Evolutionary conservation across 805 yeast species (phyloP), one percentile per base, ranked within the genome.

Genomic region (Danielozyma ontarioensis): DNA sequence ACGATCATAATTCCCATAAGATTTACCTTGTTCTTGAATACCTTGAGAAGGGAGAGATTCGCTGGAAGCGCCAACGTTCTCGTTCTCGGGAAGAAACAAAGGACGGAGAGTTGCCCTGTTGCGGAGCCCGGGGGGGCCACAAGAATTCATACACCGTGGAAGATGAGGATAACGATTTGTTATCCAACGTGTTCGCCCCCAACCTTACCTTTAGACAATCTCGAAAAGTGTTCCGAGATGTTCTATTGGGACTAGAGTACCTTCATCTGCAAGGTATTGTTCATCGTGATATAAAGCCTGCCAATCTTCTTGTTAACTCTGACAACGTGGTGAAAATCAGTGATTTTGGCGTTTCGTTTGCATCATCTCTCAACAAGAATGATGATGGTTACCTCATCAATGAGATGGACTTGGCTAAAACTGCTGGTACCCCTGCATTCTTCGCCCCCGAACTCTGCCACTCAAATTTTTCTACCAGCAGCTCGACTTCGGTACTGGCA

Each of bases 401-500:
- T 37, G 96, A 88, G 41, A 64, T 79, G 35, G 97, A 90, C 47
- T 67, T 90, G 40, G 94, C 96, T 2, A 90, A 89, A 57, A 90
- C 97, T 0, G 97, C 95, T 0, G 98, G 97, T 4, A 90, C 97
- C 0, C 97, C 97, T 2, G 97, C 96, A 0, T 90, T 90, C 56
- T 81, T 88, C 50, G 95, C 97, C 0, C 62, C 62, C 1, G 99
- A 93, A 54, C 68, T 89, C 29, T 89, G 96, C 52, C 70, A 72
- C 34, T 79, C 84, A 1, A 76, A 72, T 35, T 71, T 57, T 32
- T 44, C 36, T 12, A 13, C 28, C 10, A 29, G 22, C 15, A 33
- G 31, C 2, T 44, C 47, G 6, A 33, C 29, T 7, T 53, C 57
- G 2, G 27, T 25, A 6, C 13, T 13, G 7, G 43, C 49, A 6